A percentile compares a stretch with the other conserved stretches of the same genome.
Conservation (phyloP, 2,329 filamentous ascomycete genomes). For the Cytospora mali region DNA sequence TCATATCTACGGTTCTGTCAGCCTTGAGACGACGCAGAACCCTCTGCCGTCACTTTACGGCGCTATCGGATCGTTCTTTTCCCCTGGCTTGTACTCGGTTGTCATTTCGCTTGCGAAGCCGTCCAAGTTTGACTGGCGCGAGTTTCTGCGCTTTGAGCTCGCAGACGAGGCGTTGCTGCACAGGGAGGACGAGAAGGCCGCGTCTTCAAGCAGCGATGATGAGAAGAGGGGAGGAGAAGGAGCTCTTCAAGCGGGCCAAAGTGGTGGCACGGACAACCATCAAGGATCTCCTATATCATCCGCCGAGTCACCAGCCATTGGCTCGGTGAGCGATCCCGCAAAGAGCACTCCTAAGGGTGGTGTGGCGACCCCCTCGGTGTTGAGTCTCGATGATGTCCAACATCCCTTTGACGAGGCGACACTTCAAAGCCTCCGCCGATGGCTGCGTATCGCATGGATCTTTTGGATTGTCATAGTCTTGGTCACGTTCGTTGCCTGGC, state of each 20-base stretch:
- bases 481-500: slow-evolving; percentile 51
- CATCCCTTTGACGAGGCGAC: slow-evolving; percentile 47
- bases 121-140: slow-evolving; percentile 37
- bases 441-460: slow-evolving; percentile 44
- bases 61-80: slow-evolving; percentile 48
- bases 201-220: slow-evolving; percentile 2
- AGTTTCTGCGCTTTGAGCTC: slow-evolving; percentile 51
- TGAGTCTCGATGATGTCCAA: slow-evolving; percentile 43
- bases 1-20: slow-evolving; percentile 43
- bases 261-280: not conserved
- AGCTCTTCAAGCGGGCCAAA: not conserved
- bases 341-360: slow-evolving; percentile 6
- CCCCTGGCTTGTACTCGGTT: slow-evolving; percentile 49
- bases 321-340: not conserved
- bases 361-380: slow-evolving; percentile 2
- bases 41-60: slow-evolving; percentile 47
- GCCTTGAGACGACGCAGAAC: slow-evolving; percentile 44
- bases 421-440: slow-evolving; percentile 38
- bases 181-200: not conserved
- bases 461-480: slow-evolving; percentile 47
- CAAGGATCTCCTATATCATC: no score
- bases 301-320: not conserved
- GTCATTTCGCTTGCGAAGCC: slow-evolving; percentile 46
- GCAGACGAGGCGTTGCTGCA: slow-evolving; percentile 41
- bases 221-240: not conserved